A percentile compares a stretch with the other conserved stretches of the same genome.
Conservation (phyloP, 2,329 filamentous ascomycete species). For the Basipetospora chlamydospora region DNA sequence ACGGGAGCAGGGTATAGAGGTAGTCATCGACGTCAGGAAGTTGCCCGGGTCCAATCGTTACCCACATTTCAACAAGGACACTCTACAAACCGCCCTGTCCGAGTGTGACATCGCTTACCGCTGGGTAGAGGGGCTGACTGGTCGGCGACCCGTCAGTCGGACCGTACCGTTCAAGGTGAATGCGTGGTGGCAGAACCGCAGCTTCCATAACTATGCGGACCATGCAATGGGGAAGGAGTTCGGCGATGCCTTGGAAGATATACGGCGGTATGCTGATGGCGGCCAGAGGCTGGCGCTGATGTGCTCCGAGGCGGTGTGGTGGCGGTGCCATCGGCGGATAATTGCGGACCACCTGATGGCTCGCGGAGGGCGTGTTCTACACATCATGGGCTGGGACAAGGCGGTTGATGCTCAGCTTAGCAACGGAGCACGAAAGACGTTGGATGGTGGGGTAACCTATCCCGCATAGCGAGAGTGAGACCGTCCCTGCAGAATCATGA, state of each 20-base stretch:
- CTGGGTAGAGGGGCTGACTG: neutral
- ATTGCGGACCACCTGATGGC: neutral
- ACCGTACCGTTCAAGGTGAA: neutral
- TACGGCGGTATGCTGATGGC: neutral
- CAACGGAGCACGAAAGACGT: neutral
- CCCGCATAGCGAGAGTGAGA: neutral
- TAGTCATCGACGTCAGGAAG: neutral
- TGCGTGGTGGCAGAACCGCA: neutral
- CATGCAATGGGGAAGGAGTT: neutral
- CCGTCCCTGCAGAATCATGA: too few relatives aligned
- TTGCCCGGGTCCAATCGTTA: neutral
- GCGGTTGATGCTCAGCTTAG: neutral
- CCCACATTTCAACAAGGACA: neutral
- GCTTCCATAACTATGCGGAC: neutral
- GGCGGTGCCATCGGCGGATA: neutral
- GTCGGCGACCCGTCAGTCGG: neutral
- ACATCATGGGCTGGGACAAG: neutral
- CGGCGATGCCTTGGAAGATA: neutral
- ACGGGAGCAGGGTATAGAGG: neutral
- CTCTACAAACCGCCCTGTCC: neutral
- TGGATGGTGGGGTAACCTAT: neutral
- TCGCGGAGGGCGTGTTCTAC: neutral
- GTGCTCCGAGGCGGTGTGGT: neutral
- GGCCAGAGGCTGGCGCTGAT: neutral
- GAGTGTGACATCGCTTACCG: neutral